Conservation (phyloP, 2,329 filamentous ascomycete genomes). For the Aspergillus viridinutans region DNA sequence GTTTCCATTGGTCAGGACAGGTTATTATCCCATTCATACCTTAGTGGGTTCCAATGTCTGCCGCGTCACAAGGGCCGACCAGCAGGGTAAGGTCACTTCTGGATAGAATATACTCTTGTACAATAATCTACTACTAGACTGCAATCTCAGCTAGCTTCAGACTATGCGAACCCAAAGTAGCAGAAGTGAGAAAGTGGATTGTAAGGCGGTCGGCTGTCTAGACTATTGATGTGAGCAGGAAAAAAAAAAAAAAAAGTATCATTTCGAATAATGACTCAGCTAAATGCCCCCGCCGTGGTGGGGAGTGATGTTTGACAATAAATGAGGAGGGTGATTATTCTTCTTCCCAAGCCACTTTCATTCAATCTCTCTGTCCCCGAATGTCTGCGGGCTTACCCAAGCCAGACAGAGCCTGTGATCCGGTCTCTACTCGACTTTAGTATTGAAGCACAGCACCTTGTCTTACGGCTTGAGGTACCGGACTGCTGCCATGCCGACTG, state of each 20-base stretch:
- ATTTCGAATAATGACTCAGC: constrained; percentile 20
- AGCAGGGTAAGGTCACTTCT: background rate
- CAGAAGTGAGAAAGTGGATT: background rate
- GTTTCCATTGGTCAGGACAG: background rate
- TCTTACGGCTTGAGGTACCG: background rate
- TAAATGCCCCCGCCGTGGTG: constrained; percentile 1
- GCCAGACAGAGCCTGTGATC: background rate
- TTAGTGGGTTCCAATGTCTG: background rate
- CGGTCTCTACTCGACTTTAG: background rate
- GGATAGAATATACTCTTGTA: background rate
- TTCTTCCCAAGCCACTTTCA: constrained; percentile 2
- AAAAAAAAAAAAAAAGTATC: constrained; percentile 5
- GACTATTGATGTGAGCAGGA: constrained; percentile 10
- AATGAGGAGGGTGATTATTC: constrained; percentile 7
- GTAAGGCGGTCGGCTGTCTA: background rate
- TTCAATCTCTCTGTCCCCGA: constrained; percentile 3
- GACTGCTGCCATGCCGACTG: constrained; percentile 40
- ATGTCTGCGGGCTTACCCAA: background rate
- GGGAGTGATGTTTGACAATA: background rate
- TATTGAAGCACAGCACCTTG: background rate
- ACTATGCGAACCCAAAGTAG: background rate
- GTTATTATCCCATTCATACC: background rate
- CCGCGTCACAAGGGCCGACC: background rate
- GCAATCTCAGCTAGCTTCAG: background rate
- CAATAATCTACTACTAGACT: background rate